Conservation (phyloP, 441 rosid genomes). For the Melastoma candidum region DNA sequence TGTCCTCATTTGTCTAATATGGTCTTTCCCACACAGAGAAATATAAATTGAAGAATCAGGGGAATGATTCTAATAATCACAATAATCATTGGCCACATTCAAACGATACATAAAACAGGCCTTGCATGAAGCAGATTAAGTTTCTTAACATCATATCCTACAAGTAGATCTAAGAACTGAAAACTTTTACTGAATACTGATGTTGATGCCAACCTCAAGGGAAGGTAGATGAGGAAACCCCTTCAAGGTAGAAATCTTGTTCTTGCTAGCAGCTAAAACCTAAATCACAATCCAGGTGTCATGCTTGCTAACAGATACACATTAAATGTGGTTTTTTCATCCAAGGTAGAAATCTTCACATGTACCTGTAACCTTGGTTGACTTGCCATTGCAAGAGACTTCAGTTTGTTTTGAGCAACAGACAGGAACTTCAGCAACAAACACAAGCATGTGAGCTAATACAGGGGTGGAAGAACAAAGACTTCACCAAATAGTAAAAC, state of each 20-base stretch:
- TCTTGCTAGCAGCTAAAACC: conserved; percentile 99
- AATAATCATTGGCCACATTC: no score
- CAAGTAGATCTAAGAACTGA: no score
- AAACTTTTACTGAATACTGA: neutral
- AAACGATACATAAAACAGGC: no score
- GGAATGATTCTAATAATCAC: no score
- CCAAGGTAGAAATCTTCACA: conserved; percentile 13
- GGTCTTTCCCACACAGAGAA: no score
- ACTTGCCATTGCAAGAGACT: conserved; percentile 96
- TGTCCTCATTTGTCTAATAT: no score
- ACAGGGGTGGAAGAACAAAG: conserved; percentile 2
- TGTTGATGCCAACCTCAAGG: conserved; percentile 61
- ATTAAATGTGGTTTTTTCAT: conserved; percentile 4
- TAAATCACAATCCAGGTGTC: conserved; percentile 17
- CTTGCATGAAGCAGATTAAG: neutral
- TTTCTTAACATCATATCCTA: neutral
- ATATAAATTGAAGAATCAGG: no score
- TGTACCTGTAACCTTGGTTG: conserved; percentile 97
- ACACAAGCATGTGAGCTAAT: neutral
- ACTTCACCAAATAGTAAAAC: neutral
- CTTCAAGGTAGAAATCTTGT: conserved; percentile 82
- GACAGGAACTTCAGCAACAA: conserved; percentile 69
- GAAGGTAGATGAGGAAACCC: conserved; percentile 88
- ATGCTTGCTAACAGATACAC: conserved; percentile 4
- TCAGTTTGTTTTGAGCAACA: conserved; percentile 94